Conservation (phyloP, 805 yeast genomes). For the Wickerhamia fluorescens region DNA sequence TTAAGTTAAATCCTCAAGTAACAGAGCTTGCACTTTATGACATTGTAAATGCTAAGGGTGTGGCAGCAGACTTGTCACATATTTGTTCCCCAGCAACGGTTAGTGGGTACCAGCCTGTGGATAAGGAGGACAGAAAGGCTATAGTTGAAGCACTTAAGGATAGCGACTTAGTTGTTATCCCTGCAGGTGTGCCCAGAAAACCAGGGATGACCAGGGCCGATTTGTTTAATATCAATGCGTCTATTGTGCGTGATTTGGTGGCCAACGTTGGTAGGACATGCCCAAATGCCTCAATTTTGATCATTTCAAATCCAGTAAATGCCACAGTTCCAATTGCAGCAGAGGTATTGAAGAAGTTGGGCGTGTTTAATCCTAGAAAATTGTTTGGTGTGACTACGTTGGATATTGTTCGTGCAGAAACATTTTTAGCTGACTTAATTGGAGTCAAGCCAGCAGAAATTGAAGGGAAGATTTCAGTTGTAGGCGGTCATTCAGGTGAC, state of each 20-base stretch:
- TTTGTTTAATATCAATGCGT: constrained; percentile 40
- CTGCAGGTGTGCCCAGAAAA: constrained; percentile 43
- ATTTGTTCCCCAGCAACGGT: constrained; percentile 35
- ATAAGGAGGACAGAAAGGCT: constrained; percentile 32
- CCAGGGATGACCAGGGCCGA: constrained; percentile 46
- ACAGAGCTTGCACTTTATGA: constrained; percentile 35
- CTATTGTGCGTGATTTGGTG: constrained; percentile 36
- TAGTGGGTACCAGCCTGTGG: constrained; percentile 33
- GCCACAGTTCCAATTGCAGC: constrained; percentile 45
- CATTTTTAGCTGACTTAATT: constrained; percentile 34
- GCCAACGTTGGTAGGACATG: constrained; percentile 31
- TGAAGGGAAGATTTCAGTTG: constrained; percentile 35
- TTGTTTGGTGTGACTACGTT: constrained; percentile 42
- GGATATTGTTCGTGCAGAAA: constrained; percentile 40
- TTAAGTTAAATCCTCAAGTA: constrained; percentile 33
- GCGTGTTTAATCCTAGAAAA: constrained; percentile 39
- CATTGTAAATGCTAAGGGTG: constrained; percentile 40
- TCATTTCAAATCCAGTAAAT: constrained; percentile 41
- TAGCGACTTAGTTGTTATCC: constrained; percentile 36
- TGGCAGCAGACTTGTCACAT: constrained; percentile 41
- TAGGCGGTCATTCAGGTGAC: constrained; percentile 44
- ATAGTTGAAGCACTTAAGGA: constrained; percentile 30
- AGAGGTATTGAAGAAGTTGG: constrained; percentile 38
- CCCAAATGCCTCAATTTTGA: constrained; percentile 39
- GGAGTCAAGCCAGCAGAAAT: constrained; percentile 22